Evolutionary conservation across 768 basidiomycete species (phyloP).

Genomic region (Suillus ampliporus): DNA sequence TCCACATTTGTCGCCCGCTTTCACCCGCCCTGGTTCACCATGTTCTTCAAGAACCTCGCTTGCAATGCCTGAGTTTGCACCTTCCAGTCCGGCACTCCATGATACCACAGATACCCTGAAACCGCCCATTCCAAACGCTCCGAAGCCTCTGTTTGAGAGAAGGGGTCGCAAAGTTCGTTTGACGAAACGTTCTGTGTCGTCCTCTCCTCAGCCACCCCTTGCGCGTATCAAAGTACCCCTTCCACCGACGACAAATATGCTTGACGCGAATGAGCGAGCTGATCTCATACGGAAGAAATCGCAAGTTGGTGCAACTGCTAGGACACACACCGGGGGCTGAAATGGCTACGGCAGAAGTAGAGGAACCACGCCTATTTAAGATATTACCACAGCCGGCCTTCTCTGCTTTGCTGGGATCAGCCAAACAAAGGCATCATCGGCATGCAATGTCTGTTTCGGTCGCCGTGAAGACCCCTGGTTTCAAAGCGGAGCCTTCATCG

Average conservation of each 20-base stretch:
- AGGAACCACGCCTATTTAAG: constrained; percentile 32
- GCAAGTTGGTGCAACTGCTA: constrained; percentile 83
- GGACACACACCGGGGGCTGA: constrained; percentile 66
- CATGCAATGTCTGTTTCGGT: constrained; percentile 38
- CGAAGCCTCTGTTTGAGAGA: constrained; percentile 51
- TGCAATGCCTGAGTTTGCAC: constrained; percentile 36
- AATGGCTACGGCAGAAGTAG: constrained; percentile 26
- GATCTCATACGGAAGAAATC: constrained; percentile 74
- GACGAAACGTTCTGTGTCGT: constrained; percentile 34
- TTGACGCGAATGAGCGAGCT: constrained; percentile 67
- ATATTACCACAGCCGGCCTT: constrained; percentile 32
- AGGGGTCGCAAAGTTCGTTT: constrained; percentile 31
- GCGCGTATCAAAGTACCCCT: constrained; percentile 30
- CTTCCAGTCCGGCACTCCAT: constrained; percentile 20
- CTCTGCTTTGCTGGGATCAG: constrained; percentile 27
- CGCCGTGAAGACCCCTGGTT: constrained; percentile 24
- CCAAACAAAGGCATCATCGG: constrained; percentile 36
- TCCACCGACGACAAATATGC: constrained; percentile 72
- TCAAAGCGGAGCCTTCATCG: constrained; percentile 28
- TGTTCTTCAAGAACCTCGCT: constrained; percentile 35
- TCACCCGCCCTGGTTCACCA: constrained; percentile 24
- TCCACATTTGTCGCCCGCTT: constrained; percentile 8
- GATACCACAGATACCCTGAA: constrained; percentile 28
- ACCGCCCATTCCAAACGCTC: constrained; percentile 51
- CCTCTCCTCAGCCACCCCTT: constrained; percentile 31